Evolutionary conservation across 768 basidiomycete genomes (phyloP).

Genomic region (Tremella yokohamensis): DNA sequence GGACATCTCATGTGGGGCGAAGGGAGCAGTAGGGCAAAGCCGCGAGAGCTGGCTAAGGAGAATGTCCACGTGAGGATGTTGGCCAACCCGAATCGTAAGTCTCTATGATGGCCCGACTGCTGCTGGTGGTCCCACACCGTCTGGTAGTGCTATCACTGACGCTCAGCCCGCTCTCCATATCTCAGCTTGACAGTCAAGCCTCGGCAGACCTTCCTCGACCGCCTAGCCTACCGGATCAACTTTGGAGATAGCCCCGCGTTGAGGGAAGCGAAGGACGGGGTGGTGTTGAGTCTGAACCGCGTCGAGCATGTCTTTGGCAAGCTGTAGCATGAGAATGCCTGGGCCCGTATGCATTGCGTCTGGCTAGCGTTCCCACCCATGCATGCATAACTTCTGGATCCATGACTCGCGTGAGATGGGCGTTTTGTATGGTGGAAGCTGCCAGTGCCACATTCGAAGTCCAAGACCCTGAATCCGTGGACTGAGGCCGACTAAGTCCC

Average conservation of each 20-base stretch:
- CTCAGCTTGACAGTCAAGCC: slow-evolving; percentile 2
- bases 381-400: no score
- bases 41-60: slow-evolving; percentile 17
- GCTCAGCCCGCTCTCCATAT: neutral
- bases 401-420: no score
- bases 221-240: neutral
- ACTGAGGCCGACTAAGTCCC: no score
- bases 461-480: no score
- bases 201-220: neutral
- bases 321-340: neutral
- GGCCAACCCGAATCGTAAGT: no score
- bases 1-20: slow-evolving; percentile 10
- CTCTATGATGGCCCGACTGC: no score
- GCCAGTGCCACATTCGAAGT: no score
- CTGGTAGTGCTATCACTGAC: no score
- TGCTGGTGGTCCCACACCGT: no score
- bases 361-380: no score
- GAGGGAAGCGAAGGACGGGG: neutral
- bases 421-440: no score
- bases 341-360: neutral
- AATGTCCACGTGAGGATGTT: slow-evolving; percentile 11
- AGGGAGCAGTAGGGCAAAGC: neutral
- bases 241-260: neutral
- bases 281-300: slow-evolving; percentile 3
- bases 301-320: slow-evolving; percentile 13